Evolutionary conservation across 306 rosid species (phyloP).

Genomic region (Datisca glomerata): DNA sequence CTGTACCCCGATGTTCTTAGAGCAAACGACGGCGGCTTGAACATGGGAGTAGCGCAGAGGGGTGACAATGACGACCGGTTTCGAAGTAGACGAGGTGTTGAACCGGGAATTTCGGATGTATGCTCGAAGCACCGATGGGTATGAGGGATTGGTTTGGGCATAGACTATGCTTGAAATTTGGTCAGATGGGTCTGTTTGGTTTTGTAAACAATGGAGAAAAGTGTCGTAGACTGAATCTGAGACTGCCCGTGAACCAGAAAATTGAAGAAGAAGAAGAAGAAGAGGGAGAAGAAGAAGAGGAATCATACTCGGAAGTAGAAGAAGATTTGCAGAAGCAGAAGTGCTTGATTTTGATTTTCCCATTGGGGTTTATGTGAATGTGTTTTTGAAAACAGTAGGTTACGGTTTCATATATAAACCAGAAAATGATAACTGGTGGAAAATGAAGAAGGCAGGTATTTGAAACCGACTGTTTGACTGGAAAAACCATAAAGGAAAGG

Average conservation of each 20-base stretch:
- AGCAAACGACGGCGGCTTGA: conserved; percentile 30
- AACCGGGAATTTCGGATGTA: conserved; percentile 52
- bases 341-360: neutral
- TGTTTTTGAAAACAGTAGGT: too few relatives aligned
- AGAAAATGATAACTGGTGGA: too few relatives aligned
- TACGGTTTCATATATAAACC: too few relatives aligned
- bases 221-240: conserved; percentile 28
- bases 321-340: neutral
- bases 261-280: conserved; percentile 12
- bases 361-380: too few relatives aligned
- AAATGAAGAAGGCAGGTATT: too few relatives aligned
- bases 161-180: conserved; percentile 25
- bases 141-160: conserved; percentile 20
- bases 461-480: too few relatives aligned
- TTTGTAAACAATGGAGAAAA: conserved; percentile 41
- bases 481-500: too few relatives aligned
- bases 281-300: conserved; percentile 7
- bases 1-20: conserved; percentile 19
- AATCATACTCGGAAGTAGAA: neutral
- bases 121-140: conserved; percentile 30
- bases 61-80: conserved; percentile 38
- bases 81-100: conserved; percentile 36
- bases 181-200: conserved; percentile 20
- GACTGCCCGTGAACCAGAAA: conserved; percentile 16
- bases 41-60: conserved; percentile 35